Evolutionary conservation across 805 yeast species (phyloP).

Genomic region (Kuraishia floccosa): DNA sequence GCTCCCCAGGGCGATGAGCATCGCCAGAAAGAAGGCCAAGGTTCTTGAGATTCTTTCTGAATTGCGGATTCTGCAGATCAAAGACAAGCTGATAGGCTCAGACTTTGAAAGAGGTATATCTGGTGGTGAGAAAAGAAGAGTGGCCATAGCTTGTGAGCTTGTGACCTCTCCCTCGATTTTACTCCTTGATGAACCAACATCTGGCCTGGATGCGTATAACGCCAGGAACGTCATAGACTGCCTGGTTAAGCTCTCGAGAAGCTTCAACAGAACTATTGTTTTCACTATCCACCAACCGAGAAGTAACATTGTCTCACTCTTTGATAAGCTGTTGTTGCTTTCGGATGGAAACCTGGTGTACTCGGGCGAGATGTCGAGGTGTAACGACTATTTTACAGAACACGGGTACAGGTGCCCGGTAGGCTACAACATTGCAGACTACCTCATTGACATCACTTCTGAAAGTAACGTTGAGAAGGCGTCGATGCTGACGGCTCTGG

Average conservation of each 20-base stretch:
- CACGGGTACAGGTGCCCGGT: conserved; percentile 77
- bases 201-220: conserved; percentile 90
- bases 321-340: conserved; percentile 70
- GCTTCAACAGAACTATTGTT: conserved; percentile 76
- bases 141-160: conserved; percentile 86
- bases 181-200: conserved; percentile 87
- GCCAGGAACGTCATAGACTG: conserved; percentile 87
- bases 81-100: conserved; percentile 80
- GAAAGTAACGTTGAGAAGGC: conserved; percentile 26
- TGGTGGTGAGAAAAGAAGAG: conserved; percentile 88
- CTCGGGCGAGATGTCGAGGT: conserved; percentile 73
- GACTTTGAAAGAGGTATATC: conserved; percentile 87
- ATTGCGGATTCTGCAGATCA: conserved; percentile 70
- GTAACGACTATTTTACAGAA: conserved; percentile 62
- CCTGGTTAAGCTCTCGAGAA: conserved; percentile 66
- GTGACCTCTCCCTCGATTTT: conserved; percentile 81
- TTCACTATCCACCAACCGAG: conserved; percentile 97
- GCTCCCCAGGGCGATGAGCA: conserved; percentile 73
- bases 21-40: conserved; percentile 58
- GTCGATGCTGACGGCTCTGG: conserved; percentile 1
- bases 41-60: conserved; percentile 82
- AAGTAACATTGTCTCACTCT: conserved; percentile 85
- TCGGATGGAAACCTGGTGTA: conserved; percentile 81
- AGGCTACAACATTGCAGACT: conserved; percentile 92
- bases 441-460: conserved; percentile 81